Conservation (phyloP, 2,329 filamentous ascomycete genomes). For the Calonectria henricotiae region DNA sequence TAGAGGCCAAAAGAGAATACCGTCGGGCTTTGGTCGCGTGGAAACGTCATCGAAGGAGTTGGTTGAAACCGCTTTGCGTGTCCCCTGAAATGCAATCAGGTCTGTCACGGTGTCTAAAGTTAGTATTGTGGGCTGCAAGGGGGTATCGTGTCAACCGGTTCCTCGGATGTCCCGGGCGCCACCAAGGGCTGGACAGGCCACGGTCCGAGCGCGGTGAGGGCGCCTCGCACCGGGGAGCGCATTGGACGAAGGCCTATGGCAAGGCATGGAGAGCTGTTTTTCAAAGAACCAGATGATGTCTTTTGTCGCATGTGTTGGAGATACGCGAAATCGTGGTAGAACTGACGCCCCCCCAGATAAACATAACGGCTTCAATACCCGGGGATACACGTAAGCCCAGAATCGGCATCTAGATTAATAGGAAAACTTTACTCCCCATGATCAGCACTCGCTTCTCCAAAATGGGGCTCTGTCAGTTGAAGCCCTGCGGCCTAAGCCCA, state of each 20-base stretch:
- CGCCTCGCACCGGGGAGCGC: not conserved
- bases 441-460: slow-evolving; percentile 14
- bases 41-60: slow-evolving; percentile 23
- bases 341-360: not conserved
- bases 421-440: slow-evolving; percentile 16
- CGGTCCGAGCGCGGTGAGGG: not conserved
- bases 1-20: not conserved
- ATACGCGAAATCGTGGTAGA: not conserved
- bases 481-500: not conserved
- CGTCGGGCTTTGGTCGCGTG: slow-evolving; percentile 9
- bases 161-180: slow-evolving; percentile 12
- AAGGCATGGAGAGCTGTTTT: too few relatives aligned
- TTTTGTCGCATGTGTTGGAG: too few relatives aligned
- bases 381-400: slow-evolving; percentile 17
- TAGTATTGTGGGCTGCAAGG: slow-evolving; percentile 1
- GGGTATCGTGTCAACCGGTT: slow-evolving; percentile 6
- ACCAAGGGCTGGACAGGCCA: not conserved
- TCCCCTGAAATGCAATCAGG: slow-evolving; percentile 23
- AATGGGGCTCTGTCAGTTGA: slow-evolving; percentile 12
- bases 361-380: not conserved
- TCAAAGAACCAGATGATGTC: too few relatives aligned
- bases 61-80: slow-evolving; percentile 13
- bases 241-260: not conserved
- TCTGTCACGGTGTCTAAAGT: slow-evolving; percentile 10
- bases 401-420: slow-evolving; percentile 21